Evolutionary conservation across 768 basidiomycete species (phyloP), one percentile per base, ranked within the genome.

Genomic region (Collybiopsis luxurians): DNA sequence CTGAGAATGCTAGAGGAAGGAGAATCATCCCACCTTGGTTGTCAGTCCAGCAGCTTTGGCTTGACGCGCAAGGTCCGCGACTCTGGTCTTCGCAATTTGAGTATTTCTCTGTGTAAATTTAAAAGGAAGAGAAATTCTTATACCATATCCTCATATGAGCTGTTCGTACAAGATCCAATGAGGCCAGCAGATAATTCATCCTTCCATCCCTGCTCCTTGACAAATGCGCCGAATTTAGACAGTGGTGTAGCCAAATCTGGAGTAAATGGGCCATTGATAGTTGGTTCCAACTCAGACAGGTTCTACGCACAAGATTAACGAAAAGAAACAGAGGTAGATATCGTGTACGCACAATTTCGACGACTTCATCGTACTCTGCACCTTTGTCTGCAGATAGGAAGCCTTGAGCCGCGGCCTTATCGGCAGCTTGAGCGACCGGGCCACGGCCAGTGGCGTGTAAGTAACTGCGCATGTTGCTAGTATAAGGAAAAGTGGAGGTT

Each of bases 81-180:
- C 95, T 59, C 91, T 85, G 7, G 94, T 94, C 94, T 94, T 65
- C 10, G 34, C 13, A 28, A 45, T 34, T 15, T 54, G 11, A 49
- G 36, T 52, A 63, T 38, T 30, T 59, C 21, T n/a, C 0, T 19
- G 9, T 34, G 39, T 53, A 21, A 34, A 54, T 52, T 40, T 30
- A 26, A 2, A 50, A 10, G 36, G 43, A 34, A 30, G n/a, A 7
- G 55, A 36, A 34, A 40, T 56, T 11, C 59, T 28, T 70, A 23
- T 59, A 91, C 92, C 92, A 95, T 88, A 67, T 95, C 92, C 69
- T 96, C 92, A 67, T 98, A 99, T 4, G 95, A 97, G 58, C 95
- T 97, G 71, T 99, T 99, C 28, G 97, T 99, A 71, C 97, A 99
- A n/a, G 94, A 97, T 23, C 97, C 97, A 66, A 99, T 99, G 26